These are phyloP conservation scores for Amanita rimosa DNA, from an alignment of 768 basidiomycete genomes.

Conservation along the genomic window DNA sequence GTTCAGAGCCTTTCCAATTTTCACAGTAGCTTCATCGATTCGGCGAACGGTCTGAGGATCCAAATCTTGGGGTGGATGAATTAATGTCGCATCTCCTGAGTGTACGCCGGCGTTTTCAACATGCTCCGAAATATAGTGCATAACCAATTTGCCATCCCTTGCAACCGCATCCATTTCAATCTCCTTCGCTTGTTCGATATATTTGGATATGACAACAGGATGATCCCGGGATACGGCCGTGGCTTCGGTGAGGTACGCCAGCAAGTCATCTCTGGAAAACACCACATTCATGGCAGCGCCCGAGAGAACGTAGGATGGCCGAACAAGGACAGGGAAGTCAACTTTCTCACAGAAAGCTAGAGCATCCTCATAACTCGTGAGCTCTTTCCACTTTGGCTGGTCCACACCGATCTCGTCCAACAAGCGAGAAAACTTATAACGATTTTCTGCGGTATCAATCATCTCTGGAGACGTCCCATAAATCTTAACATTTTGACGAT, in stretches of 20 bases:
- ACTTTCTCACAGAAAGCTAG: slow-evolving; percentile 84
- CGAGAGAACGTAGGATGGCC: slow-evolving; percentile 98
- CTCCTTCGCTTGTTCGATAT: slow-evolving; percentile 99
- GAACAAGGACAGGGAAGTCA: slow-evolving; percentile 91
- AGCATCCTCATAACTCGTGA: slow-evolving; percentile 86
- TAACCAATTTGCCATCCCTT: slow-evolving; percentile 93
- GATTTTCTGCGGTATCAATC: slow-evolving; percentile 98
- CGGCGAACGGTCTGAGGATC: slow-evolving; percentile 94
- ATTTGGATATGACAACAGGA: slow-evolving; percentile 97
- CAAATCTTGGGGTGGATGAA: slow-evolving; percentile 95
- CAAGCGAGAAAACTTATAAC: slow-evolving; percentile 98
- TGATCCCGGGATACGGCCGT: slow-evolving; percentile 84
- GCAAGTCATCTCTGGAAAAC: slow-evolving; percentile 83
- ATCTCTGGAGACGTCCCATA: slow-evolving; percentile 98
- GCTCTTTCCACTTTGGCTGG: slow-evolving; percentile 95
- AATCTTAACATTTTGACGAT: slow-evolving; percentile 96
- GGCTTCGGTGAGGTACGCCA: slow-evolving; percentile 88
- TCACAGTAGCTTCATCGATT: slow-evolving; percentile 93
- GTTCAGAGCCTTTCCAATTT: slow-evolving; percentile 96
- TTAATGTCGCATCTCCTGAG: slow-evolving; percentile 96
- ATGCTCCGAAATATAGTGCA: slow-evolving; percentile 99
- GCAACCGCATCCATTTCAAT: slow-evolving; percentile 99
- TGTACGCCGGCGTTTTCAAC: slow-evolving; percentile 99
- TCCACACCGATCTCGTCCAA: slow-evolving; percentile 98
- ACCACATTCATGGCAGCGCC: slow-evolving; percentile 99